These are phyloP conservation scores for Penicillium cosmopolitanum DNA, from an alignment of 495 filamentous ascomycete genomes.

Conservation along the genomic window DNA sequence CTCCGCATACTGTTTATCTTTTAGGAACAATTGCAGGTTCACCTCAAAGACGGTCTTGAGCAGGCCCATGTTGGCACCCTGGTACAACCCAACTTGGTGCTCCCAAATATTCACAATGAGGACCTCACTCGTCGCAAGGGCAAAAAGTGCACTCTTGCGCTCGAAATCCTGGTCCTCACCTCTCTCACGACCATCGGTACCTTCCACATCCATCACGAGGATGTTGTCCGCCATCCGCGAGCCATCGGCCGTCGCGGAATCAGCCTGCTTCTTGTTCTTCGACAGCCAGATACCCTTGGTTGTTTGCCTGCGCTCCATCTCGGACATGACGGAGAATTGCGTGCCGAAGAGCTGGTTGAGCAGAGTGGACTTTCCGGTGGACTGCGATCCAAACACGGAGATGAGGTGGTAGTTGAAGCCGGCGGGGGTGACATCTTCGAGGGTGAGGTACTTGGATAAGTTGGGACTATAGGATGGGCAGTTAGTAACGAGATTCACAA, in stretches of 20 bases:
- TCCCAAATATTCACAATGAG: constrained; percentile 99
- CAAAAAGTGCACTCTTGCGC: constrained; percentile 95
- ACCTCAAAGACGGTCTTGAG: constrained; percentile 99
- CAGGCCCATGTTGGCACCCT: constrained; percentile 98
- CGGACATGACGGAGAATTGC: constrained; percentile 95
- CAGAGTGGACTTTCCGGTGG: constrained; percentile 95
- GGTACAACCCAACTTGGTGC: constrained; percentile 96
- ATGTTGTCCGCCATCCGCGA: constrained; percentile 91
- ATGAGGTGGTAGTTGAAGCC: constrained; percentile 99
- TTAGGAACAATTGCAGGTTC: constrained; percentile 93
- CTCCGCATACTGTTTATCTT: constrained; percentile 78
- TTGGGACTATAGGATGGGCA: constrained; percentile 59
- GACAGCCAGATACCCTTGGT: constrained; percentile 99
- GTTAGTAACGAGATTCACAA: constrained; percentile 28
- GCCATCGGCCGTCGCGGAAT: constrained; percentile 32
- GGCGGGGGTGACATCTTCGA: constrained; percentile 77
- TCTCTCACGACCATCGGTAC: constrained; percentile 93
- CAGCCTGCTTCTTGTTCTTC: constrained; percentile 74
- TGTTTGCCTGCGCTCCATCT: constrained; percentile 86
- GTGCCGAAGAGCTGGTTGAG: constrained; percentile 96
- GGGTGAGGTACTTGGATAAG: constrained; percentile 76
- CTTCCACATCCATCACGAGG: constrained; percentile 98
- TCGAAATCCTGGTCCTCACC: constrained; percentile 99
- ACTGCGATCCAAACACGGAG: constrained; percentile 97
- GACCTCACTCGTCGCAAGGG: constrained; percentile 95